phyloP scores from a whole-genome alignment of 257 asterid genomes.

The Przewalskia tangutica region DNA sequence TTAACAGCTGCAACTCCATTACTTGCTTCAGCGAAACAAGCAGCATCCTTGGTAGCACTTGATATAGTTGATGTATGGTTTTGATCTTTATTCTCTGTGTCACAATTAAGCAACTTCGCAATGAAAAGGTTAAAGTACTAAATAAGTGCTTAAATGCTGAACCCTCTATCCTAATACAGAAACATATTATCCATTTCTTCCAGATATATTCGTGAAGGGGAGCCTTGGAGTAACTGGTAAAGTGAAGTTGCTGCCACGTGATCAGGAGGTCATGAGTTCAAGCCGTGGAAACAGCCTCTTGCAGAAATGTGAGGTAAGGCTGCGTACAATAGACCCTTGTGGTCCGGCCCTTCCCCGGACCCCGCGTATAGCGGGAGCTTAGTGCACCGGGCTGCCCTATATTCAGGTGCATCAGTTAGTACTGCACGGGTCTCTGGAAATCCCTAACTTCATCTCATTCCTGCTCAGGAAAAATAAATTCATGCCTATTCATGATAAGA shows the following conservation, averaged over 20 bases:
- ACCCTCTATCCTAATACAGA: background rate
- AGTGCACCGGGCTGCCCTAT: too few relatives aligned
- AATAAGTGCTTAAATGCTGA: background rate
- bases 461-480: background rate
- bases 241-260: too few relatives aligned
- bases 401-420: background rate
- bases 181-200: background rate
- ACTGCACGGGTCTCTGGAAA: background rate
- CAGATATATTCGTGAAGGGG: too few relatives aligned
- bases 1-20: constrained; percentile 67
- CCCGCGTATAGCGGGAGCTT: too few relatives aligned
- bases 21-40: constrained; percentile 63
- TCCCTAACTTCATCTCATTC: background rate
- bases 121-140: background rate
- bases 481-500: background rate
- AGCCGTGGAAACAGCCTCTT: too few relatives aligned
- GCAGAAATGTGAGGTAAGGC: too few relatives aligned
- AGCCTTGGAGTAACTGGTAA: too few relatives aligned
- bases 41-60: constrained; percentile 64
- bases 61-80: constrained; percentile 58
- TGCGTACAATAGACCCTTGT: too few relatives aligned
- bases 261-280: too few relatives aligned
- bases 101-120: background rate
- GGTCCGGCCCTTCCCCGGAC: too few relatives aligned
- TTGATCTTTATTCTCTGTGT: background rate